These are phyloP conservation scores for Kwoniella bestiolae DNA, from an alignment of 768 basidiomycete species.

Conservation along the genomic window DNA sequence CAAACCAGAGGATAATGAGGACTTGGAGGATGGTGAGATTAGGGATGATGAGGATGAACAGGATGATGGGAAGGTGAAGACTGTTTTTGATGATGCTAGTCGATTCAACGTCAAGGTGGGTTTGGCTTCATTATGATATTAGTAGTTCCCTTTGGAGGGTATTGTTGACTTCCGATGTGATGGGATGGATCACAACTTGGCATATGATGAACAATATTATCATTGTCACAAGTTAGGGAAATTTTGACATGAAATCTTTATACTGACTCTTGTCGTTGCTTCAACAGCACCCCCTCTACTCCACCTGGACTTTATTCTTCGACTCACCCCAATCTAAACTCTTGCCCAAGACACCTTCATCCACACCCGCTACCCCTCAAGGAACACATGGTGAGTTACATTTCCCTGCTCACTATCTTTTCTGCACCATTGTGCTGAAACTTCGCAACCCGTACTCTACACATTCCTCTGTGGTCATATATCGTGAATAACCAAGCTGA, in stretches of 20 bases:
- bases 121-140: conserved; percentile 2
- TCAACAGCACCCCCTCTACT: conserved; percentile 87
- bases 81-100: conserved; percentile 88
- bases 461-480: too few species aligned
- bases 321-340: conserved; percentile 92
- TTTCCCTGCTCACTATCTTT: not conserved
- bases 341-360: conserved; percentile 64
- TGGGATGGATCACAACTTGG: too few species aligned
- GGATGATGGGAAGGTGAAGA: conserved; percentile 67
- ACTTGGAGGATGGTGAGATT: conserved; percentile 76
- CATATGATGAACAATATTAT: too few species aligned
- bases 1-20: conserved; percentile 31
- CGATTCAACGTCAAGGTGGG: conserved; percentile 95
- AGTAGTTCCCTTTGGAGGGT: too few species aligned
- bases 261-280: conserved; percentile 16
- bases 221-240: too few species aligned
- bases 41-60: conserved; percentile 65
- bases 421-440: not conserved
- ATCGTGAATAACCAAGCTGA: too few species aligned
- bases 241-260: too few species aligned
- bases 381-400: conserved; percentile 42
- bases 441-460: too few species aligned
- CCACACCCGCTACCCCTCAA: conserved; percentile 67
- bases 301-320: conserved; percentile 97
- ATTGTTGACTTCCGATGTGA: too few species aligned